Conservation (phyloP, 352 stramenopile genomes). For the Phytophthora sojae region DNA sequence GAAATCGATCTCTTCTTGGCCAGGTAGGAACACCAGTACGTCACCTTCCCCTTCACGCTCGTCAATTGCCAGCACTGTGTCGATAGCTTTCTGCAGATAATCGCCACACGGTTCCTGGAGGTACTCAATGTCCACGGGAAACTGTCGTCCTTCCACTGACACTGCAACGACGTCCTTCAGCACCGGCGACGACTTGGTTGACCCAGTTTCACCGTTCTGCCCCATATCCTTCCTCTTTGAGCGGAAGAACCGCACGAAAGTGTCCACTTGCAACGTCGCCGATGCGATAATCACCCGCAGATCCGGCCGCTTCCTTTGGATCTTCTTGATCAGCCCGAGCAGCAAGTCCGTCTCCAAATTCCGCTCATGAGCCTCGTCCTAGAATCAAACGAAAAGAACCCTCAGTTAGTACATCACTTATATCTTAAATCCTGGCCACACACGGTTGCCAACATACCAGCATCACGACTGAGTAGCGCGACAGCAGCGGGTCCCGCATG, state of each 20-base stretch:
- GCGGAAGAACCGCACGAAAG: constrained; percentile 93
- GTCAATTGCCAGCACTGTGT: constrained; percentile 77
- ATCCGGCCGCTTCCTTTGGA: constrained; percentile 88
- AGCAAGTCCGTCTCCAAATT: constrained; percentile 95
- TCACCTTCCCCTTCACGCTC: constrained; percentile 84
- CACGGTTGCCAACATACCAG: constrained; percentile 43
- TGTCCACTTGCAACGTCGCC: constrained; percentile 83
- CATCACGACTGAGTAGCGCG: constrained; percentile 84
- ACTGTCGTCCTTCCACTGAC: constrained; percentile 89
- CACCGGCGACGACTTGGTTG: constrained; percentile 1
- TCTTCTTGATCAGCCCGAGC: constrained; percentile 97
- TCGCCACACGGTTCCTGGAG: constrained; percentile 69
- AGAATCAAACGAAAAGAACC: constrained; percentile 1
- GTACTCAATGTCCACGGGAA: constrained; percentile 94
- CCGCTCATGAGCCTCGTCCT: constrained; percentile 96
- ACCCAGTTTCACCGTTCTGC: neutral
- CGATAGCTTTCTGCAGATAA: constrained; percentile 79
- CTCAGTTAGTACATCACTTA: neutral
- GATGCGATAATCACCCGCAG: constrained; percentile 91
- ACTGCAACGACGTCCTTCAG: constrained; percentile 69
- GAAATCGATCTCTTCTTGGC: constrained; percentile 94
- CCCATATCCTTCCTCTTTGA: constrained; percentile 50
- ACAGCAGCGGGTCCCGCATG: constrained; percentile 83
- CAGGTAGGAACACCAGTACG: constrained; percentile 96
- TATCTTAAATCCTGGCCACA: neutral